Base-by-base conservation (phyloP, 2,329 filamentous ascomycete genomes). In the Emmonsiellopsis sp. region DNA sequence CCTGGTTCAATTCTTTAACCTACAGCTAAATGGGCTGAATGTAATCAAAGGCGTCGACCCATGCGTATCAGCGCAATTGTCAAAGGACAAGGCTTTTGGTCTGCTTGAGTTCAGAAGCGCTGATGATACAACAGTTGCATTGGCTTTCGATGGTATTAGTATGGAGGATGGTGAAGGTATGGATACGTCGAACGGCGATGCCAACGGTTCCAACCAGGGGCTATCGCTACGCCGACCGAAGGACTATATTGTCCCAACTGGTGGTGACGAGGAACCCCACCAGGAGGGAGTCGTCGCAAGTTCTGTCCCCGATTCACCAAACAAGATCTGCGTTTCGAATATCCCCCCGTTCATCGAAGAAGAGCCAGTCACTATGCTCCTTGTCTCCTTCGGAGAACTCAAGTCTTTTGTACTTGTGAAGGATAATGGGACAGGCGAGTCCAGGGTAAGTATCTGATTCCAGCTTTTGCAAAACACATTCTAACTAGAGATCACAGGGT, bases 11-110 rank as follows among this genome's bases (percentile, higher is more conserved):
- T 98, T 96, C 74, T 96, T 98, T 79, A 98, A 98, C 65, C 78
- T 95, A 26, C 91, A 97, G 69, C 80, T 99, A 50, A 97, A 98
- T 63, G 90, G 91, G n/a, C 76, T 98, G 46, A 99, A 98, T 63
- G 86, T 96, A 37, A 83, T 95, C 51, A 84, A 89, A 59, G 84
- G 82, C 59, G 80, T 81, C 46, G 91, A 97, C 63, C 91, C 92
- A 37, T 97, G 93, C 67, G 78, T 89, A 51, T 84, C 86, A 7
- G 89, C 86, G 38, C 88, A 95, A 62, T 78, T 97, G 53, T 86
- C 90, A 20, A 82, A 84, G 55, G 89, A 95, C 67, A 77, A 79
- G 53, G 79, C 81, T 1, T 96, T 95, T 70, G 92, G 90, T 8
- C 80, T 97, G 44, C 70, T 96, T 44, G 94, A 98, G 68, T 97